phyloP scores from a whole-genome alignment of 2,329 filamentous ascomycete genomes.

The Ceratocystiopsis sp. region DNA sequence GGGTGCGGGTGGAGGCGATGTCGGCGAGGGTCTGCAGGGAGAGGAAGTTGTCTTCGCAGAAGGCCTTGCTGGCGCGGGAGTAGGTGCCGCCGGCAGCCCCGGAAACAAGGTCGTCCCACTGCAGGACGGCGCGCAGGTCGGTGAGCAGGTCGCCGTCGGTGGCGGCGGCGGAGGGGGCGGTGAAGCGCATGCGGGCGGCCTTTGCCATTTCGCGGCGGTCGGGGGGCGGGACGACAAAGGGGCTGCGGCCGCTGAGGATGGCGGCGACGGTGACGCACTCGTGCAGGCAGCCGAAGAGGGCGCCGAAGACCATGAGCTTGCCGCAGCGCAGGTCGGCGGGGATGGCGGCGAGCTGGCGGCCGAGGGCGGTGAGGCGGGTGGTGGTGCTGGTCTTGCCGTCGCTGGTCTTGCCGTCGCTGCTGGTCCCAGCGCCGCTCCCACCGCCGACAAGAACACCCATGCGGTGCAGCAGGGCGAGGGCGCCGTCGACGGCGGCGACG shows the following conservation, averaged over 20 bases:
- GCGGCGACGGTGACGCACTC: conserved; percentile 77
- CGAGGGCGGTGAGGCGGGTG: conserved; percentile 64
- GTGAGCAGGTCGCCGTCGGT: conserved; percentile 79
- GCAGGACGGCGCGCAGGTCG: conserved; percentile 67
- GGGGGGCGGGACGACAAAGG: conserved; percentile 67
- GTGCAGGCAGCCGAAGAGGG: conserved; percentile 83
- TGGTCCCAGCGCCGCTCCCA: too few relatives aligned
- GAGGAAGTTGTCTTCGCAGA: conserved; percentile 76
- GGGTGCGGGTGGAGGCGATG: conserved; percentile 69
- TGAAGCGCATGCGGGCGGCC: conserved; percentile 58
- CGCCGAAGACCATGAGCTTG: conserved; percentile 89
- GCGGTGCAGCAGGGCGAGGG: conserved; percentile 57
- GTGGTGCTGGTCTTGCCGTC: too few relatives aligned
- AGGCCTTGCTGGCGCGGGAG: conserved; percentile 49
- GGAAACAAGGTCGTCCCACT: conserved; percentile 57
- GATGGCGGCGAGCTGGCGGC: conserved; percentile 85
- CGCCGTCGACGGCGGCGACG: conserved; percentile 68
- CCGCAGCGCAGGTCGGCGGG: conserved; percentile 84
- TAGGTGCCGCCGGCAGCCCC: conserved; percentile 22
- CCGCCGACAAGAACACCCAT: conserved; percentile 79
- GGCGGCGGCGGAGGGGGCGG: conserved; percentile 28
- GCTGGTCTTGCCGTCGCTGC: not conserved
- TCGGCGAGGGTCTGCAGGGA: conserved; percentile 71
- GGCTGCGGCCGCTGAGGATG: conserved; percentile 63
- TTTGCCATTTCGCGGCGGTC: conserved; percentile 72